Percentiles rank a stretch among this genome's conserved stretches.
phyloP scores from a whole-genome alignment of 176 grass and related monocot genomes.

The Phyllostachys edulis region DNA sequence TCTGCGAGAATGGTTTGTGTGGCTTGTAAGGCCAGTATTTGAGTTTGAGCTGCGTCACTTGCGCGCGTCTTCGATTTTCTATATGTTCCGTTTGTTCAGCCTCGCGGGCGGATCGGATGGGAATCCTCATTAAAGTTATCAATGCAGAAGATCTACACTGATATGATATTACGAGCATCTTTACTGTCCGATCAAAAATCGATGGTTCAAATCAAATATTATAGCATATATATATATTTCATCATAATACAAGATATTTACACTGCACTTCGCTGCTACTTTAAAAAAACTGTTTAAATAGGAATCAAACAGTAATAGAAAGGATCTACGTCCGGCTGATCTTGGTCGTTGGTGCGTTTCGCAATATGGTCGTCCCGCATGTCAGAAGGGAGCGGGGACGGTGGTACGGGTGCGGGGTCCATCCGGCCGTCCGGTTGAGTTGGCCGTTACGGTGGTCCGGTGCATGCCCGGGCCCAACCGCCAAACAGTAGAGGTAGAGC shows the following conservation, averaged over 20 bases:
- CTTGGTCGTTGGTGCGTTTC: neutral
- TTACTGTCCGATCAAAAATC: no score
- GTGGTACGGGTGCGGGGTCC: neutral
- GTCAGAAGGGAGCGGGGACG: neutral
- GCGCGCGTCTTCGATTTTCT: neutral
- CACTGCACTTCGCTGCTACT: no score
- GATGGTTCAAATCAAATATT: no score
- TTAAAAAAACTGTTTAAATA: no score
- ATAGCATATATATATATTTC: no score
- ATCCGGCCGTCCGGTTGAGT: neutral
- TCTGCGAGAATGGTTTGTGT: neutral
- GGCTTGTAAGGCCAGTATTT: neutral
- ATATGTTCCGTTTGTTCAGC: neutral
- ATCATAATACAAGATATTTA: no score
- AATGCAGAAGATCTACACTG: no score
- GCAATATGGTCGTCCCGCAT: neutral
- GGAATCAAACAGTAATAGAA: no score
- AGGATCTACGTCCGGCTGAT: no score
- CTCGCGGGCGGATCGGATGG: neutral
- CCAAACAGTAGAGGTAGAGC: neutral
- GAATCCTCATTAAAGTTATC: no score
- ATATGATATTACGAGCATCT: no score
- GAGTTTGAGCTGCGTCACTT: neutral
- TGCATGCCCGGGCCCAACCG: no score
- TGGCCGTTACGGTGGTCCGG: constrained; percentile 14